Evolutionary conservation across 768 basidiomycete genomes (phyloP), one percentile per base, ranked within the genome.

Genomic region (Rossbeevera mucosa): DNA sequence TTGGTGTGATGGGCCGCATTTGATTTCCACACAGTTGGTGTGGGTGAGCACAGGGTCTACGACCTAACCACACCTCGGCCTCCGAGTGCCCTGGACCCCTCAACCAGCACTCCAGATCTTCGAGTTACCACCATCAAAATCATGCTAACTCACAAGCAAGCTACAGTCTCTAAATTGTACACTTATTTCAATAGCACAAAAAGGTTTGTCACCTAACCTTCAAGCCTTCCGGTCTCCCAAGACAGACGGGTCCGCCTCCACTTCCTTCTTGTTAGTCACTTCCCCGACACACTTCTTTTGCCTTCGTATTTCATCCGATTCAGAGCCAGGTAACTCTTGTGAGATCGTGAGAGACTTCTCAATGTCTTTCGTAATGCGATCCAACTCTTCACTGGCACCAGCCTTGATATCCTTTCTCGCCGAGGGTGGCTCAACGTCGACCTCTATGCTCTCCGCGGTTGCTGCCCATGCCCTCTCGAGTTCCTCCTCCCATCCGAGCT

Each of bases 401-500:
- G 43, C 50, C 38, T 53, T 54, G 28, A 16, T 50, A 20, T 40
- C 54, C 20, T 38, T 36, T 26, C 55, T 56, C n/a, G 51, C 31
- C 36, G n/a, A 42, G 41, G 38, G 47, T n/a, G 11, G 14, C 20
- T 48, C 43, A 13, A 47, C 51, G 16, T 57, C 57, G 1, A 20
- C 44, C 25, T 68, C 70, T 1, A 70, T 51, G 36, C 57, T 61
- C n/a, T 61, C 57, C 22, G 47, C 68, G 14, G 85, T 86, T 57
- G 71, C 74, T 16, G 67, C 73, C 86, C 86, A 88, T 14, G 76
- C 64, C 18, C 61, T 63, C 42, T 76, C 69, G 25, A 88, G 69
- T 50, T 86, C 86, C 5, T 80, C 74, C 48, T 77, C 75, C 91
- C 92, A 94, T 4, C 87, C 89, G 12, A 94, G 76, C 57, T 80